Conservation (phyloP, 768 basidiomycete species). For the Lentinula sp. region DNA sequence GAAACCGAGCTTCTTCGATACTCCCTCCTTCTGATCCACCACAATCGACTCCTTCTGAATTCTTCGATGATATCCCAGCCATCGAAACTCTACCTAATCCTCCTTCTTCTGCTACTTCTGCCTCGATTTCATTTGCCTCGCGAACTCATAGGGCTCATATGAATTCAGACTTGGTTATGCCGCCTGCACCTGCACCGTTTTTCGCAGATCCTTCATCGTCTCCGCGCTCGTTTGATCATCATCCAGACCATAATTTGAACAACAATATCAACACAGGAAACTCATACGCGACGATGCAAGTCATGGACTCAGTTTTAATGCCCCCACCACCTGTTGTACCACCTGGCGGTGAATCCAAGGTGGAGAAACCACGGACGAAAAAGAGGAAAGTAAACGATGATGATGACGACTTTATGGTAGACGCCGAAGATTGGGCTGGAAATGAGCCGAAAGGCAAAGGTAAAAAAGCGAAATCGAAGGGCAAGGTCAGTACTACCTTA, state of each 20-base stretch:
- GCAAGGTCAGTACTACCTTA: background rate
- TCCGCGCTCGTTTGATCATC: background rate
- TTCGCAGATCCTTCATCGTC: constrained; percentile 20
- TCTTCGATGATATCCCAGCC: constrained; percentile 17
- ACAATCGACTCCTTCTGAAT: constrained; percentile 18
- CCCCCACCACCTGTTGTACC: constrained; percentile 2
- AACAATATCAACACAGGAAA: background rate
- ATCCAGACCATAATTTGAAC: background rate
- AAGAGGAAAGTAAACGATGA: constrained; percentile 24
- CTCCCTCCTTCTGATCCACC: constrained; percentile 31
- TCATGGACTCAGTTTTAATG: background rate
- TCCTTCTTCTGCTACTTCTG: constrained; percentile 12
- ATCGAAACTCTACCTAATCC: constrained; percentile 27
- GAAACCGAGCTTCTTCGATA: constrained; percentile 4
- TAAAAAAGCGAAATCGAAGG: constrained; percentile 16
- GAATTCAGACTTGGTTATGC: constrained; percentile 12
- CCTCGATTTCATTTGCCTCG: background rate
- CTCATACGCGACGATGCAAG: background rate
- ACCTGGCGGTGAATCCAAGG: constrained; percentile 7
- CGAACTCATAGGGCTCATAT: background rate
- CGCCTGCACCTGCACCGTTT: constrained; percentile 15
- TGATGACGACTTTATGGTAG: constrained; percentile 7
- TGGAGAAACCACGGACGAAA: constrained; percentile 23
- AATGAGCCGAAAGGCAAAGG: constrained; percentile 14
- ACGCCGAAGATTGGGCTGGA: constrained; percentile 11